phyloP scores from a whole-genome alignment of 2,329 filamentous ascomycete genomes.

The Aureobasidium zeae region DNA sequence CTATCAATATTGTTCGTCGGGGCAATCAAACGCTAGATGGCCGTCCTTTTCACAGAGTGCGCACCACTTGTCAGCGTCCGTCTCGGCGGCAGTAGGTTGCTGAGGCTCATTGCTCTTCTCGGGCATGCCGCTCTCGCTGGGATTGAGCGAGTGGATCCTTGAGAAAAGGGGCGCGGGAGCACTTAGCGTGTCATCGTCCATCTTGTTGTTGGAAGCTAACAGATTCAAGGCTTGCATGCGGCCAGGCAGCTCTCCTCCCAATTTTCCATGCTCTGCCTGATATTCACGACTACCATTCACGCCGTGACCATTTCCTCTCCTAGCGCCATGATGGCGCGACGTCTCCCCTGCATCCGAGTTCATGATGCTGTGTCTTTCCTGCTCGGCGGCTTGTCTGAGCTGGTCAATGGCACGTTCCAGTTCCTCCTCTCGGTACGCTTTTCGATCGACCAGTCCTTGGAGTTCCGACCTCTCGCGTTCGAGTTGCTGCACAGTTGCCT shows the following conservation, averaged over 20 bases:
- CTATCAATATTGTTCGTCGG: constrained; percentile 27
- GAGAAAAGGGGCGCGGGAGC: constrained; percentile 9
- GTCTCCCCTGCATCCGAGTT: constrained; percentile 34
- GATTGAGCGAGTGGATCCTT: constrained; percentile 14
- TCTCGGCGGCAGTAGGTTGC: constrained; percentile 21
- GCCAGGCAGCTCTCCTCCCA: not conserved
- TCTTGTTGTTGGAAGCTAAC: not conserved
- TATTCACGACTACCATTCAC: not conserved
- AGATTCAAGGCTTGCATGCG: constrained; percentile 2
- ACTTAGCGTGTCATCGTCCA: constrained; percentile 20
- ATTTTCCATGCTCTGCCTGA: not conserved
- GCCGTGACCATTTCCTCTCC: not conserved
- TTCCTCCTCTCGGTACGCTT: constrained; percentile 68
- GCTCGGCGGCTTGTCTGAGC: constrained; percentile 27
- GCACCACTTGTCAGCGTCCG: constrained; percentile 85
- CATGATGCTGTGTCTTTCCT: constrained; percentile 44
- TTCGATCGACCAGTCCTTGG: constrained; percentile 61
- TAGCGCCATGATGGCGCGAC: constrained; percentile 41
- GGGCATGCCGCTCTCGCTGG: not conserved
- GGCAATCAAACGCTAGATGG: constrained; percentile 61
- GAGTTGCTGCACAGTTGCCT: constrained; percentile 56
- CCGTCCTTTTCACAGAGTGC: constrained; percentile 93
- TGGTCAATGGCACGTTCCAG: constrained; percentile 59
- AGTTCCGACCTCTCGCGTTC: constrained; percentile 75
- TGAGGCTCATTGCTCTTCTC: not conserved